A percentile compares a stretch with the other conserved stretches of the same genome.
Evolutionary conservation across 2,329 filamentous ascomycete species (phyloP).

Genomic region (Fusarium clavum): DNA sequence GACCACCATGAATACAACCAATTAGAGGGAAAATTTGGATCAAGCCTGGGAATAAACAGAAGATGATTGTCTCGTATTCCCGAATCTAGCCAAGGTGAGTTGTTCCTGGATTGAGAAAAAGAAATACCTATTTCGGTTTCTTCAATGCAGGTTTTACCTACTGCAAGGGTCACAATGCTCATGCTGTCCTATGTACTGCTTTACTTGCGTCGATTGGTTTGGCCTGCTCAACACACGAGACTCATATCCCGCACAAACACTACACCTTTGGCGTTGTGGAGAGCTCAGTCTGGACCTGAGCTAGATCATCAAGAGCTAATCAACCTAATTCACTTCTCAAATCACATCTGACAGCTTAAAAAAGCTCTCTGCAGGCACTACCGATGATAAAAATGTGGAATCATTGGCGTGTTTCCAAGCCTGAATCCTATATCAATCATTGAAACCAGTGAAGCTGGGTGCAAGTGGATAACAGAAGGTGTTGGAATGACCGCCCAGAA

Average conservation of each 20-base stretch:
- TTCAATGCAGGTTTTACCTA: conserved; percentile 10
- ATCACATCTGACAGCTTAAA: background rate
- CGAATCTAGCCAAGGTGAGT: background rate
- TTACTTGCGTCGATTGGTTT: background rate
- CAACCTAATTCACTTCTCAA: background rate
- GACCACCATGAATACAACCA: background rate
- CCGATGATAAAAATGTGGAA: conserved; percentile 7
- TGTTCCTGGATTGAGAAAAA: too few relatives aligned
- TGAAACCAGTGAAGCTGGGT: background rate
- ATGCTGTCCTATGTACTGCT: background rate
- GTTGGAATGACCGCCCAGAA: background rate
- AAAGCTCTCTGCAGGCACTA: background rate
- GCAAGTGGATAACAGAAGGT: background rate
- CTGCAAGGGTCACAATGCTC: background rate
- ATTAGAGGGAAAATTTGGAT: background rate
- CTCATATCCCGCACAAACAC: background rate
- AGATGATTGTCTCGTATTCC: background rate
- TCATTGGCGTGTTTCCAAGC: background rate
- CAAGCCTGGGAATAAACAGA: background rate
- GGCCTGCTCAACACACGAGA: background rate
- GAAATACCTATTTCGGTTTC: background rate
- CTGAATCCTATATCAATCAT: background rate
- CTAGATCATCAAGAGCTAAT: background rate
- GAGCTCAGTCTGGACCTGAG: background rate
- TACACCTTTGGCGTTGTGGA: background rate